A percentile compares a stretch with the other conserved stretches of the same genome.
Evolutionary conservation across 2,329 filamentous ascomycete genomes (phyloP).

Genomic region (Fulvia fulva): DNA sequence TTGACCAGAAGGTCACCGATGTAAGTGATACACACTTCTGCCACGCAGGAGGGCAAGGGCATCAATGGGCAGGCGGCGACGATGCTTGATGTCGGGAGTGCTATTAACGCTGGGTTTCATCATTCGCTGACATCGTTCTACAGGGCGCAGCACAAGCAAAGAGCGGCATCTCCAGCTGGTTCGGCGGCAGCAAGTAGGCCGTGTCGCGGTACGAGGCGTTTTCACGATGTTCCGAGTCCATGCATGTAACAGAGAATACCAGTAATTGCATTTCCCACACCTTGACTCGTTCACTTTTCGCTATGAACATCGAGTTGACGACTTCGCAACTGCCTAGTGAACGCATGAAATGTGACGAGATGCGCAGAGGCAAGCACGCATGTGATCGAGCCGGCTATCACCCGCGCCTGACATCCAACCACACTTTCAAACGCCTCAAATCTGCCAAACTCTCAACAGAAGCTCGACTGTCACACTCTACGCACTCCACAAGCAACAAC

Average conservation of each 20-base stretch:
- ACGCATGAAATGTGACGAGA: not conserved
- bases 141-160: slow-evolving; percentile 76
- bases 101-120: not conserved
- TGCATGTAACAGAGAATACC: not conserved
- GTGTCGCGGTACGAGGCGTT: not conserved
- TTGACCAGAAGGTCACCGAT: slow-evolving; percentile 69
- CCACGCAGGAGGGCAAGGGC: slow-evolving; percentile 16
- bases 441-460: too few relatives aligned
- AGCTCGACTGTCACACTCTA: not conserved
- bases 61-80: slow-evolving; percentile 13
- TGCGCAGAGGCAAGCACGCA: not conserved
- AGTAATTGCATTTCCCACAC: not conserved
- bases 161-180: slow-evolving; percentile 79
- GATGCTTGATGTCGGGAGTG: not conserved
- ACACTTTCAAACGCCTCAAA: too few relatives aligned
- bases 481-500: not conserved
- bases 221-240: not conserved
- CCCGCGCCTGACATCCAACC: not conserved
- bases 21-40: slow-evolving; percentile 23
- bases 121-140: slow-evolving; percentile 11
- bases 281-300: not conserved
- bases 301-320: not conserved
- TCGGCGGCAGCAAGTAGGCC: slow-evolving; percentile 53
- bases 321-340: not conserved
- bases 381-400: not conserved